Evolutionary conservation across 2,329 filamentous ascomycete species (phyloP), one percentile per base, ranked within the genome.

Genomic region (Alternaria sp.): DNA sequence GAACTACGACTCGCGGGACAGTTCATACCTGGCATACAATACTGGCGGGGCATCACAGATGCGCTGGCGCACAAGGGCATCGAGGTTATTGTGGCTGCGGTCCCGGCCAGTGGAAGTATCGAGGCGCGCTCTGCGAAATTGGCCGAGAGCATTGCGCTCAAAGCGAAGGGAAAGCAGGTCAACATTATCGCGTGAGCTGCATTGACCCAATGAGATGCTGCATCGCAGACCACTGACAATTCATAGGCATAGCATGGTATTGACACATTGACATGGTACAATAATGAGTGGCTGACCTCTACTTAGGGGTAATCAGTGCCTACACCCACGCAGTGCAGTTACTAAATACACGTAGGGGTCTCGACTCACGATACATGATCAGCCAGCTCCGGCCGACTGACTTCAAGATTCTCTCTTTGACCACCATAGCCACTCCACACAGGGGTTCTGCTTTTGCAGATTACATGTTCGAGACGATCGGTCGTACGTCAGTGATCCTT

Each of bases 351-450:
- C 28, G 3, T 70, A 88, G 88, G 57, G 88, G 88, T 9, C 84
- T 90, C 54, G 88, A 90, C 73, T 84, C 88, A 30, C 83, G 88
- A 61, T 89, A 89, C 69, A 89, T 90, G 86, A 88, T 90, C 69
- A 88, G 86, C 62, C 83, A 80, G 45, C 78, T 90, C 21, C 82
- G 83, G 54, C 87, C 87, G 10, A 80, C 81, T 4, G 87, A 89
- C 54, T 92, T 97, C 68, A 93, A 92, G 75, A 91, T 97, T 62
- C 84, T 93, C 40, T 89, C 87, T 0, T 76, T 90, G 68, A 90
- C 88, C 1, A 90, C 88, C 0, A 85, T 90, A 61, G 87, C 88
- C 3, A 87, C 86, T 13, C 88, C 88, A 1, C 88, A 90, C 78
- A 79, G 84, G 78, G 87, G 87, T 5, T 88, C 86, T 25, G 83